Conservation (phyloP, 164 flowering plant species). For the Hamamelis virginiana region DNA sequence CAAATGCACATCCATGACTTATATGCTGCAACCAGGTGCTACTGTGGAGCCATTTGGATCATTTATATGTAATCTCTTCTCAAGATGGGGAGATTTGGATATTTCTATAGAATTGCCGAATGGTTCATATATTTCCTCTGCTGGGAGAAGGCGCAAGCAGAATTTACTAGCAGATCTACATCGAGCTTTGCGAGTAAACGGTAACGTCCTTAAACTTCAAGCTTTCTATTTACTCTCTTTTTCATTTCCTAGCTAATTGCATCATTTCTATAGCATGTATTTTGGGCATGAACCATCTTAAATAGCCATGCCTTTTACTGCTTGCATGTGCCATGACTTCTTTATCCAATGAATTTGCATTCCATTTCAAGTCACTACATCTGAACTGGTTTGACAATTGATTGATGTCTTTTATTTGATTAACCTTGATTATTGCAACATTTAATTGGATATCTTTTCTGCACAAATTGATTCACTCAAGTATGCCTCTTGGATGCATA, state of each 20-base stretch:
- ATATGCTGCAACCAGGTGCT: conserved; percentile 55
- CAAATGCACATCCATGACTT: not conserved
- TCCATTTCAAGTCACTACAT: not conserved
- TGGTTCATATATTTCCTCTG: conserved; percentile 44
- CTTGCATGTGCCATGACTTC: not conserved
- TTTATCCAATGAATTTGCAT: not conserved
- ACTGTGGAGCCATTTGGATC: conserved; percentile 95
- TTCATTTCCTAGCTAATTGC: not conserved
- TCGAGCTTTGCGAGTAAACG: conserved; percentile 46
- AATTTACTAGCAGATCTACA: conserved; percentile 42
- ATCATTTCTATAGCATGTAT: not conserved
- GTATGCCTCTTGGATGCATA: no score
- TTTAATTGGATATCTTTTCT: no score
- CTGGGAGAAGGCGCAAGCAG: conserved; percentile 56
- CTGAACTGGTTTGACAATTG: not conserved
- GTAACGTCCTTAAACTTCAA: conserved; percentile 28
- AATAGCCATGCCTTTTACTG: not conserved
- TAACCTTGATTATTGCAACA: no score
- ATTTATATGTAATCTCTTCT: conserved; percentile 79
- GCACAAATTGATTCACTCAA: no score
- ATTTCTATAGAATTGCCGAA: conserved; percentile 63
- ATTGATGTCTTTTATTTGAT: no score
- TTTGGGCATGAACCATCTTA: not conserved
- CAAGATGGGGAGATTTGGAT: conserved; percentile 88
- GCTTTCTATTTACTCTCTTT: not conserved